These are phyloP conservation scores for Talaromyces borbonicus DNA, from an alignment of 495 filamentous ascomycete genomes.

Conservation along the genomic window DNA sequence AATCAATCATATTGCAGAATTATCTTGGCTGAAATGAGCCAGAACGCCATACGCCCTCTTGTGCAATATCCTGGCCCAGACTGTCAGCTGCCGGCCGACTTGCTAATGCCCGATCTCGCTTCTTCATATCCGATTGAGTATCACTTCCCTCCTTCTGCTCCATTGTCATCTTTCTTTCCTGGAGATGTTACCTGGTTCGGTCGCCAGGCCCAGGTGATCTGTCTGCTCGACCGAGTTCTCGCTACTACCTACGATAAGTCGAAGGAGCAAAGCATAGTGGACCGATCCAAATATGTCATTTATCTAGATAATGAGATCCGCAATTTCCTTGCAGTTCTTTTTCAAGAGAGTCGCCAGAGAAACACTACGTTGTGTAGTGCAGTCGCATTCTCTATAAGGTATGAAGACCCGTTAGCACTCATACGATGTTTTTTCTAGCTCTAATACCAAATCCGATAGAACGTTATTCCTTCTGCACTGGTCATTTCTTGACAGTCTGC, in stretches of 20 bases:
- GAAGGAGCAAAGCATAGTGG: neutral
- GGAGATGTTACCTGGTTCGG: neutral
- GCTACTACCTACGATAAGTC: neutral
- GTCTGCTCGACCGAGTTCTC: neutral
- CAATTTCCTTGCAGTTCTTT: neutral
- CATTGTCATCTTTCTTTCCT: neutral
- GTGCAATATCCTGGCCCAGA: neutral
- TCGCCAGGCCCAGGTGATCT: neutral
- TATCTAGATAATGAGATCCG: neutral
- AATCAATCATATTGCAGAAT: neutral
- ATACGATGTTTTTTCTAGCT: neutral
- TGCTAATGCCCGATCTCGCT: neutral
- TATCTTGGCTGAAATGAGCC: constrained; percentile 1
- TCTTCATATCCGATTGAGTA: neutral
- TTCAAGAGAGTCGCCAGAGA: constrained; percentile 1
- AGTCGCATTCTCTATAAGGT: constrained; percentile 6
- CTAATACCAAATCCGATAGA: neutral
- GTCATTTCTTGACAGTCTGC: neutral
- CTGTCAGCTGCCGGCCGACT: neutral
- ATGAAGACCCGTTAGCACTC: neutral
- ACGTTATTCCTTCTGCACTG: neutral
- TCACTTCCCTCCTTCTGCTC: neutral
- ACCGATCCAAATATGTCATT: neutral
- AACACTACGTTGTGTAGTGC: neutral
- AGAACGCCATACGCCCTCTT: neutral